Evolutionary conservation across 495 filamentous ascomycete species (phyloP).

Genomic region (Hypoxylon trugodes): DNA sequence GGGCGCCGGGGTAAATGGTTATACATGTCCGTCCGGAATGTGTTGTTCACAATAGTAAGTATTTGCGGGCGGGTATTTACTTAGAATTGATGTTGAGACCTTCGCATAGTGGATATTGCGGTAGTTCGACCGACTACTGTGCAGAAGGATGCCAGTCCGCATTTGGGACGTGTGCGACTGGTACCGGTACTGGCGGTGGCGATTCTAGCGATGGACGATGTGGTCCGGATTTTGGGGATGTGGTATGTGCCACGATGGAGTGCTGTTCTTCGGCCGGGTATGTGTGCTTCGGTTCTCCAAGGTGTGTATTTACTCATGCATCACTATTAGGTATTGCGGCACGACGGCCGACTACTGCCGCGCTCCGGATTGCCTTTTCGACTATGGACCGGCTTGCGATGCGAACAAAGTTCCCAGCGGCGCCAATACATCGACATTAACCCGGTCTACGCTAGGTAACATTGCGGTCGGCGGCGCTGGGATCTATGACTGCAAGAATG

Average conservation of each 20-base stretch:
- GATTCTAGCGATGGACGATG: slow-evolving; percentile 32
- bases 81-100: slow-evolving; percentile 2
- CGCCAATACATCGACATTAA: slow-evolving; percentile 58
- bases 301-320: background rate
- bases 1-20: slow-evolving; percentile 45
- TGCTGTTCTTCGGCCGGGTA: slow-evolving; percentile 65
- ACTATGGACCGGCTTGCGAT: slow-evolving; percentile 66
- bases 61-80: background rate
- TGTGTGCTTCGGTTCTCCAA: background rate
- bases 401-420: slow-evolving; percentile 63
- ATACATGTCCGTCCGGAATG: slow-evolving; percentile 42
- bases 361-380: slow-evolving; percentile 66
- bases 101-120: slow-evolving; percentile 47
- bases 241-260: slow-evolving; percentile 52
- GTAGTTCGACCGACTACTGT: slow-evolving; percentile 52
- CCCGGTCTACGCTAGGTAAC: slow-evolving; percentile 57
- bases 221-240: slow-evolving; percentile 47
- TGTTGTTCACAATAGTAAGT: slow-evolving; percentile 49
- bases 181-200: slow-evolving; percentile 22
- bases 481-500: slow-evolving; percentile 65
- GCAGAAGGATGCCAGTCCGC: slow-evolving; percentile 50
- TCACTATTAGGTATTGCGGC: slow-evolving; percentile 60
- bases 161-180: slow-evolving; percentile 47
- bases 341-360: slow-evolving; percentile 61
- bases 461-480: slow-evolving; percentile 59